Conservation (phyloP, 768 basidiomycete genomes). For the Rhodocollybia butyracea region DNA sequence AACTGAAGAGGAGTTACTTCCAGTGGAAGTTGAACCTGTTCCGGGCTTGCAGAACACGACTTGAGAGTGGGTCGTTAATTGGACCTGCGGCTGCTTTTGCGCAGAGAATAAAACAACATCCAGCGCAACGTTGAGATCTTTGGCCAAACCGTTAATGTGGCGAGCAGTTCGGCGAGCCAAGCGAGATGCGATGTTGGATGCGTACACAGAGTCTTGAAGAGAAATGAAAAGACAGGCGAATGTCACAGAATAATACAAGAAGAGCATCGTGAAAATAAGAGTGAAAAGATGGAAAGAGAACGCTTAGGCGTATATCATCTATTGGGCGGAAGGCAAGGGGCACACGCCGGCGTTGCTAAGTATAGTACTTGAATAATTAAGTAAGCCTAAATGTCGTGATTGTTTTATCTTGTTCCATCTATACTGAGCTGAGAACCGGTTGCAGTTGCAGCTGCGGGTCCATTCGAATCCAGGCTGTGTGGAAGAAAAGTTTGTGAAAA, state of each 20-base stretch:
- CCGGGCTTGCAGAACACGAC: conserved; percentile 1
- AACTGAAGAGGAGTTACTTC: neutral
- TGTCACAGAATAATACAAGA: neutral
- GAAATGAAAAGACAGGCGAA: conserved; percentile 2
- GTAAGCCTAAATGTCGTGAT: too few relatives aligned
- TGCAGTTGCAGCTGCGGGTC: too few relatives aligned
- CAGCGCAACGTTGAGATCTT: conserved; percentile 4
- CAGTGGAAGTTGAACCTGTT: neutral
- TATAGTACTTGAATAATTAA: too few relatives aligned
- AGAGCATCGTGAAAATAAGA: conserved; percentile 3
- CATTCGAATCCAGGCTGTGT: too few relatives aligned
- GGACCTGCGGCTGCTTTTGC: conserved; percentile 1
- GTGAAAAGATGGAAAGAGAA: too few relatives aligned
- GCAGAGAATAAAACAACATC: neutral
- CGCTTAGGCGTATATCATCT: neutral
- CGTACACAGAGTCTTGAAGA: neutral
- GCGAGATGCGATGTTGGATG: conserved; percentile 1
- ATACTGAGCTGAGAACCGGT: too few relatives aligned
- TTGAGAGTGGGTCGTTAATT: neutral
- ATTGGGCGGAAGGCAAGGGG: neutral
- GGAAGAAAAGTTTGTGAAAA: too few relatives aligned
- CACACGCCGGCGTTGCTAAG: too few relatives aligned
- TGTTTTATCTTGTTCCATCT: too few relatives aligned
- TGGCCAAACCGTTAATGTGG: neutral
- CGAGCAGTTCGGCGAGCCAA: neutral